Evolutionary conservation across 2,329 filamentous ascomycete species (phyloP).

Genomic region (Pseudopyrenochaeta lycopersici): DNA sequence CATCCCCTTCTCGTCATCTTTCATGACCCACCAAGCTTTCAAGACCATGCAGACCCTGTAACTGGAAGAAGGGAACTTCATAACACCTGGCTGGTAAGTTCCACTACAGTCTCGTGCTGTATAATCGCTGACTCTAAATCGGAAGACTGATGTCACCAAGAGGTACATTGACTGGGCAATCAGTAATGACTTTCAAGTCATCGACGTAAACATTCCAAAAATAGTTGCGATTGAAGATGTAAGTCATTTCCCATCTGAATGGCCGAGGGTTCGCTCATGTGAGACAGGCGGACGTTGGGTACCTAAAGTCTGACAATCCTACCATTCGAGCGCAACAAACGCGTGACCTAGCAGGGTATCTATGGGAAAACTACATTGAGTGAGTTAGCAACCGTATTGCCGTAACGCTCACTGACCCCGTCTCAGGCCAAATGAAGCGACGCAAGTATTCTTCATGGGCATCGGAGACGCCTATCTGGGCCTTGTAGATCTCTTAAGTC

Average conservation of each 20-base stretch:
- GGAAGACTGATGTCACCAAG: constrained; percentile 80
- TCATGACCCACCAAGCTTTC: constrained; percentile 76
- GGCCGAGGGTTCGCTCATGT: constrained; percentile 4
- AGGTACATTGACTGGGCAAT: constrained; percentile 87
- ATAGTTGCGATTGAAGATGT: constrained; percentile 73
- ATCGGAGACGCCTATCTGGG: constrained; percentile 89
- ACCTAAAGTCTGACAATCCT: constrained; percentile 59
- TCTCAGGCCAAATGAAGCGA: constrained; percentile 64
- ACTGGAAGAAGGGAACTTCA: constrained; percentile 80
- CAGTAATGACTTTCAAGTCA: constrained; percentile 78
- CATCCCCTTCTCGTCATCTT: constrained; percentile 83
- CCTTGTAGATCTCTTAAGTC: constrained; percentile 80
- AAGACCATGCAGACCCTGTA: constrained; percentile 53
- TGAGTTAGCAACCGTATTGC: constrained; percentile 42
- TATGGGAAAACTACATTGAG: constrained; percentile 98
- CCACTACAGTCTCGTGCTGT: constrained; percentile 37
- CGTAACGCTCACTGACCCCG: constrained; percentile 12
- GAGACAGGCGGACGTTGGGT: constrained; percentile 31
- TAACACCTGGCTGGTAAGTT: constrained; percentile 85
- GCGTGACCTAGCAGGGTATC: constrained; percentile 79
- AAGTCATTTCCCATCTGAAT: constrained; percentile 23
- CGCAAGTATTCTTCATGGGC: constrained; percentile 84
- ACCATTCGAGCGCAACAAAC: constrained; percentile 55
- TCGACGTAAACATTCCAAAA: constrained; percentile 91
- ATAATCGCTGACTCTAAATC: constrained; percentile 52